Conservation (phyloP, 164 flowering plant species). For the Kingdonia uniflora region DNA sequence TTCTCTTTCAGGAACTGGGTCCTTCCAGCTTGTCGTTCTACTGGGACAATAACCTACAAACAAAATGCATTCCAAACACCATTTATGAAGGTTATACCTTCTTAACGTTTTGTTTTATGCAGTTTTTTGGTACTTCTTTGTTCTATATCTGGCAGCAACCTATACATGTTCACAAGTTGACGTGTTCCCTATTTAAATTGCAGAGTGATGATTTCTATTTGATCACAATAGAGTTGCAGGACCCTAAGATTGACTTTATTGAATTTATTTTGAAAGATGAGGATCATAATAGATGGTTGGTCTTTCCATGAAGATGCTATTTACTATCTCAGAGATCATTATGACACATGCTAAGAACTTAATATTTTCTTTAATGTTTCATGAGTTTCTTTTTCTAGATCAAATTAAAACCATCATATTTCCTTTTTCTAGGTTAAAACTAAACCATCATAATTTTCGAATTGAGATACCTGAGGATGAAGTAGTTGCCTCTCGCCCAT, state of each 20-base stretch:
- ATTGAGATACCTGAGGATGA: conserved; percentile 25
- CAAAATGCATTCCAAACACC: conserved; percentile 34
- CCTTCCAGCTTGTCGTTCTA: conserved; percentile 20
- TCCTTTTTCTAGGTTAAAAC: conserved; percentile 23
- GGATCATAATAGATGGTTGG: conserved; percentile 28
- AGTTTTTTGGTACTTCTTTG: background rate
- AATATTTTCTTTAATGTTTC: background rate
- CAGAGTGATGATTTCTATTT: conserved; percentile 23
- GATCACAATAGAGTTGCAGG: conserved; percentile 24
- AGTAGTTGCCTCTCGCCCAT: conserved; percentile 8
- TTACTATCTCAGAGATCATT: background rate
- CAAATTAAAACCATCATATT: background rate
- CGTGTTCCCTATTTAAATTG: conserved; percentile 4
- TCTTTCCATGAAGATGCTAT: conserved; percentile 5
- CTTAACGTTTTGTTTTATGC: background rate
- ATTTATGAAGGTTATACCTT: conserved; percentile 23
- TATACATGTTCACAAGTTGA: background rate
- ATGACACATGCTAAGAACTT: background rate
- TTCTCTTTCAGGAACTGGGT: conserved; percentile 27
- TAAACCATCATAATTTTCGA: conserved; percentile 26
- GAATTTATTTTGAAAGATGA: conserved; percentile 38
- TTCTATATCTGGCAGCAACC: background rate
- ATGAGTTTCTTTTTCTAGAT: too few species aligned
- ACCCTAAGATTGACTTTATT: conserved; percentile 27
- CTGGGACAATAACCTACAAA: conserved; percentile 19